Evolutionary conservation across 192 early-diverging fungal genomes (phyloP).

Genomic region (Backusella morwellensis): DNA sequence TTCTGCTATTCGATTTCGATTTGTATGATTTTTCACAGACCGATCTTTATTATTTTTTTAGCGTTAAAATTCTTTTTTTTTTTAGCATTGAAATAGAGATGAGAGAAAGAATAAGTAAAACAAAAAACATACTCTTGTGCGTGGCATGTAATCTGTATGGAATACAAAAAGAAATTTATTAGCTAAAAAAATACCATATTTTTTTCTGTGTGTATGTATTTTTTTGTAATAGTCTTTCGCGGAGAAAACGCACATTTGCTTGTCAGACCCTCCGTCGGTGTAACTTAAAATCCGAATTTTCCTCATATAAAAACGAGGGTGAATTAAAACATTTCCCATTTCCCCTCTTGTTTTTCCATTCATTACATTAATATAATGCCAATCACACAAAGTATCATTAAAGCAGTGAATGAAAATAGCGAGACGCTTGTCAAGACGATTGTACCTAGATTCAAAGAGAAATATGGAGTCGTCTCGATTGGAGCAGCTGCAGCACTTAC

Average conservation of each 20-base stretch:
- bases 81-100: too few relatives aligned
- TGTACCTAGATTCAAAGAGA: background rate
- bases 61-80: too few relatives aligned
- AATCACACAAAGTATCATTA: background rate
- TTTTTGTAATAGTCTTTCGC: too few relatives aligned
- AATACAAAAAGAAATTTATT: too few relatives aligned
- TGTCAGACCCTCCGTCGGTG: background rate
- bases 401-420: background rate
- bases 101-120: too few relatives aligned
- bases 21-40: background rate
- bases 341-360: background rate
- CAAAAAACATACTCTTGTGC: too few relatives aligned
- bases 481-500: background rate
- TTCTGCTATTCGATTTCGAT: background rate
- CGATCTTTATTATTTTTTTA: background rate
- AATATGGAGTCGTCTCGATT: background rate
- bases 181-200: too few relatives aligned
- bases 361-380: background rate
- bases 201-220: too few relatives aligned
- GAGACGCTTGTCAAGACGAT: background rate
- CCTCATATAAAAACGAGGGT: background rate
- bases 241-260: background rate
- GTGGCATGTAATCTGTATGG: too few relatives aligned
- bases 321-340: background rate
- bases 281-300: background rate